Percentiles rank a stretch among this genome's conserved stretches.
Evolutionary conservation across 345 rosid genomes (phyloP).

Genomic region (Corchorus olitorius): DNA sequence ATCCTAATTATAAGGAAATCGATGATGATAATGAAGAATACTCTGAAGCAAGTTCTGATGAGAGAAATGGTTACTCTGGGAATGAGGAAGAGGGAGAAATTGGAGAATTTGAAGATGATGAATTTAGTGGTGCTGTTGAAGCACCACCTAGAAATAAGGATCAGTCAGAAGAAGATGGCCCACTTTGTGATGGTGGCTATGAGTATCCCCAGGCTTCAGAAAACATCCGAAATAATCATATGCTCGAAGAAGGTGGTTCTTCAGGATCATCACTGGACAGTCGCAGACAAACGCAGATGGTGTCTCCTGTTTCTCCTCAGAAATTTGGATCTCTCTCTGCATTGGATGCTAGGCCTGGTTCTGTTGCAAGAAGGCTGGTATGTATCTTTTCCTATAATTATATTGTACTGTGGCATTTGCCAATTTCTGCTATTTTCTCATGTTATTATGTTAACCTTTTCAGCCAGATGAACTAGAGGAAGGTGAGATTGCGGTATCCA

Average conservation of each 20-base stretch:
- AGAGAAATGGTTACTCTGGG: conserved; percentile 71
- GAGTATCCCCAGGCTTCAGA: conserved; percentile 60
- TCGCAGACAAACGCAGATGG: conserved; percentile 60
- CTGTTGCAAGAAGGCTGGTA: conserved; percentile 82
- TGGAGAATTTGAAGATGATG: conserved; percentile 84
- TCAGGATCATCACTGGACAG: conserved; percentile 90
- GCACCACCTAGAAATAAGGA: conserved; percentile 56
- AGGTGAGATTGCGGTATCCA: conserved; percentile 96
- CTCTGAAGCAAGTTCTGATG: conserved; percentile 90
- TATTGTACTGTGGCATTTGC: conserved; percentile 7
- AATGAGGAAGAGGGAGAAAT: conserved; percentile 92
- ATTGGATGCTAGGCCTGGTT: conserved; percentile 88
- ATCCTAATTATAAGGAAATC: conserved; percentile 88
- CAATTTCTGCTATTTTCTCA: conserved; percentile 27
- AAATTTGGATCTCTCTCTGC: conserved; percentile 98
- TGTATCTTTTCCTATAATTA: conserved; percentile 24
- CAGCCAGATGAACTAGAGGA: conserved; percentile 97
- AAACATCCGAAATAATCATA: conserved; percentile 46
- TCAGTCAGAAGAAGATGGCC: conserved; percentile 80
- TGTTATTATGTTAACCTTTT: conserved; percentile 32
- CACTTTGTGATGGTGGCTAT: conserved; percentile 49
- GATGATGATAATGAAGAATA: conserved; percentile 88
- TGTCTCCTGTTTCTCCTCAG: conserved; percentile 88
- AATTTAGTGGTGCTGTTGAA: conserved; percentile 63
- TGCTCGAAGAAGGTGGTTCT: conserved; percentile 71